phyloP scores from a whole-genome alignment of 805 yeast genomes.

The Saccharomycopsis guyanensis region DNA sequence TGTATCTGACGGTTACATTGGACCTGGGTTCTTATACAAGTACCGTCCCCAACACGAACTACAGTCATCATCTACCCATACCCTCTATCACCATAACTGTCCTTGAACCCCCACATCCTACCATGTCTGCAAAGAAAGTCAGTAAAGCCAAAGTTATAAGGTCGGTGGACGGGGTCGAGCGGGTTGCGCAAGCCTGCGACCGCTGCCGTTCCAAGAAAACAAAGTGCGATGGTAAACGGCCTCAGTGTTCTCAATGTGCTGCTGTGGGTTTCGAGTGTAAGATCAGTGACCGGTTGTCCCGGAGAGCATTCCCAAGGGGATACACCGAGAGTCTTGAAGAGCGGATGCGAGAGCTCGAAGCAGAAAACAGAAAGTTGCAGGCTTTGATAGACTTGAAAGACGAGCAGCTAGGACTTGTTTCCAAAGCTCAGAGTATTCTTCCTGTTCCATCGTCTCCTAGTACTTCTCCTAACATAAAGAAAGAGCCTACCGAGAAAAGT shows the following conservation, averaged over 20 bases:
- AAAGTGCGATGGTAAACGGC: conserved; percentile 68
- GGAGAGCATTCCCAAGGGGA: conserved; percentile 86
- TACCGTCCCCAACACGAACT: too few relatives aligned
- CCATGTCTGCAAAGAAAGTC: conserved; percentile 3
- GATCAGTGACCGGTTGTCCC: conserved; percentile 76
- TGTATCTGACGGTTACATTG: too few relatives aligned
- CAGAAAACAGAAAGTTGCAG: conserved; percentile 63
- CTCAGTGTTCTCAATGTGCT: conserved; percentile 75
- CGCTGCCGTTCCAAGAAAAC: conserved; percentile 78
- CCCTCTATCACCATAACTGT: too few relatives aligned
- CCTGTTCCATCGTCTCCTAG: background rate
- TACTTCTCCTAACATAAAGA: background rate
- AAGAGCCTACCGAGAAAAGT: background rate
- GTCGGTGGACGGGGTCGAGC: conserved; percentile 58
- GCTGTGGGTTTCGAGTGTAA: conserved; percentile 83
- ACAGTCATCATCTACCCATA: too few relatives aligned
- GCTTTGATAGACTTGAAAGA: conserved; percentile 59
- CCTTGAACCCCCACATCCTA: too few relatives aligned
- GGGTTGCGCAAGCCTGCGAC: conserved; percentile 90
- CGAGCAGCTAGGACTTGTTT: conserved; percentile 44
- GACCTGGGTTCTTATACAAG: too few relatives aligned
- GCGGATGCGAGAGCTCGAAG: conserved; percentile 76
- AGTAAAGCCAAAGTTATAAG: conserved; percentile 42
- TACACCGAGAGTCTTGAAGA: conserved; percentile 88
- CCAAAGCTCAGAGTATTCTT: conserved; percentile 28